These are phyloP conservation scores for Cetradonia linearis DNA, from an alignment of 495 filamentous ascomycete species.

Conservation along the genomic window DNA sequence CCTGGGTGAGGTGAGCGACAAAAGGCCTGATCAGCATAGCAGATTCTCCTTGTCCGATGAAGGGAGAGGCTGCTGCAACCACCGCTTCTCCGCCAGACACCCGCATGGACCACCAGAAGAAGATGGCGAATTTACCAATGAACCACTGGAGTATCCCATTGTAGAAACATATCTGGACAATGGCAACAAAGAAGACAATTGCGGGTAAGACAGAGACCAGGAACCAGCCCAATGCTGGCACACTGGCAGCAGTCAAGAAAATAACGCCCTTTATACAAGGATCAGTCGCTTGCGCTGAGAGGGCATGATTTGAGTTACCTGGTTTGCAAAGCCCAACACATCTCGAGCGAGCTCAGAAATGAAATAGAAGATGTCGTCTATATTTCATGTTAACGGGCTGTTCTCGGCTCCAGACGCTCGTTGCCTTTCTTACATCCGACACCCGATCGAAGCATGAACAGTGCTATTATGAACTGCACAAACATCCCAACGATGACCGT, in stretches of 20 bases:
- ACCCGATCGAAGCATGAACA: conserved; percentile 73
- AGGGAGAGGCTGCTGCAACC: conserved; percentile 86
- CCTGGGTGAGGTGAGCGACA: conserved; percentile 67
- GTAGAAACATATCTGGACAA: conserved; percentile 77
- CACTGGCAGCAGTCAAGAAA: conserved; percentile 54
- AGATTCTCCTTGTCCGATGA: conserved; percentile 88
- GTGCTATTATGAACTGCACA: conserved; percentile 69
- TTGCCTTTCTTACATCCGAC: conserved; percentile 42
- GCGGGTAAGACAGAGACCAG: conserved; percentile 62
- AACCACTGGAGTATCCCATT: conserved; percentile 75
- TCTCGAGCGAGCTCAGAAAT: conserved; percentile 58
- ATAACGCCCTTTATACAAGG: conserved; percentile 41
- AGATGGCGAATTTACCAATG: conserved; percentile 69
- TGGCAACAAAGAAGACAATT: conserved; percentile 85
- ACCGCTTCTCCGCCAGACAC: conserved; percentile 93
- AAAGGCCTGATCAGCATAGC: conserved; percentile 87
- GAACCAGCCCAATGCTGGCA: conserved; percentile 48
- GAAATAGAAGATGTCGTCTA: conserved; percentile 79
- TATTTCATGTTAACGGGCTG: neutral
- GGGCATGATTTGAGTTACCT: conserved; percentile 3
- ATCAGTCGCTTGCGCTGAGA: neutral
- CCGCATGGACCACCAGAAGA: conserved; percentile 82
- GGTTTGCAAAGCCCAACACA: conserved; percentile 58
- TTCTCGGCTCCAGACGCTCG: neutral
- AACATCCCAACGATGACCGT: conserved; percentile 71